phyloP scores from a whole-genome alignment of 345 rosid species.

The Lumnitzera littorea region DNA sequence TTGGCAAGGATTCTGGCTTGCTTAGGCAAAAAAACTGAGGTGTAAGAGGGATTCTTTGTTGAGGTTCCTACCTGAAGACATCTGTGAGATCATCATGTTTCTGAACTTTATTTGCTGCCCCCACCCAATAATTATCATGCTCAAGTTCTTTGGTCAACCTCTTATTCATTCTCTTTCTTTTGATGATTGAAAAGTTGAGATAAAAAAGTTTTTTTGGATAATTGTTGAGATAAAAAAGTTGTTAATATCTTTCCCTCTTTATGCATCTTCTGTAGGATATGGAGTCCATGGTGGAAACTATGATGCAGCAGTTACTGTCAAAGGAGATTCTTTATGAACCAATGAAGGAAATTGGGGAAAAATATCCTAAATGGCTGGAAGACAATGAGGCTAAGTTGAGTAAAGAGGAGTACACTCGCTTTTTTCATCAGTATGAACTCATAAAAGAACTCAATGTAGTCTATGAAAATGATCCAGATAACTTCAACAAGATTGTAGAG shows the following conservation, averaged over 20 bases:
- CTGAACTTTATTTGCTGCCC: no score
- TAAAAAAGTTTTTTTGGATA: no score
- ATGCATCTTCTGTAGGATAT: conserved; percentile 45
- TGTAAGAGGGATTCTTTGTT: no score
- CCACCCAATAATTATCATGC: no score
- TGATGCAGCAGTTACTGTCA: conserved; percentile 97
- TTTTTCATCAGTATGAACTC: conserved; percentile 59
- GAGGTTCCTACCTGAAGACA: no score
- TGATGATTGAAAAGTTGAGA: no score
- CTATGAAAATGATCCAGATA: conserved; percentile 70
- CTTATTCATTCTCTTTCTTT: no score
- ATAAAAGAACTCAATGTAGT: conserved; percentile 75
- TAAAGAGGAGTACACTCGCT: conserved; percentile 64
- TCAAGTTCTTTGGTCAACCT: no score
- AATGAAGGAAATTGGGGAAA: conserved; percentile 87
- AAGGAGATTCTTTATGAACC: conserved; percentile 98
- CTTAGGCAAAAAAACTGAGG: no score
- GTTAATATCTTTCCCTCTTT: background rate
- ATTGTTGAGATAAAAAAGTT: no score
- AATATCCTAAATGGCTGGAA: conserved; percentile 90
- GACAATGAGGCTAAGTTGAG: conserved; percentile 56
- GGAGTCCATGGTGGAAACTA: conserved; percentile 90
- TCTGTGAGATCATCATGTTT: no score
- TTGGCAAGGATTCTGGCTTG: no score
- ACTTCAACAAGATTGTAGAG: conserved; percentile 72